Base-by-base conservation (phyloP, 106 monocot species). In the Acorus gramineus region DNA sequence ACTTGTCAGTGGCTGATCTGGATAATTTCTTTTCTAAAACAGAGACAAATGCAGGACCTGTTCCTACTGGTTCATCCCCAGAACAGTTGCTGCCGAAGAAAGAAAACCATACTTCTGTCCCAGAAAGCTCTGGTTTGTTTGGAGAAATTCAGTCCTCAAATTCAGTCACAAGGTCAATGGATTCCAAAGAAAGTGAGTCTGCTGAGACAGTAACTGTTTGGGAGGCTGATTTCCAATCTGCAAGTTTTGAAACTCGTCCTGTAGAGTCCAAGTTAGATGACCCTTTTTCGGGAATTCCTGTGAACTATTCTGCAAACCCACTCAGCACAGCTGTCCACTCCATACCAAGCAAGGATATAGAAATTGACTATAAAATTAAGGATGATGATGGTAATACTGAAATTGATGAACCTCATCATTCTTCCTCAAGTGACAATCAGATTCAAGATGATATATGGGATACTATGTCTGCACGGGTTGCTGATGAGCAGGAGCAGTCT, bases 141-240 rank as follows among this genome's bases (percentile, higher is more conserved):
- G 71, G 73, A 55, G 67, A 76, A 10, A 53, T 74, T 56, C 59
- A 76, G 12, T 56, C 66, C 56, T 58, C 66, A 67, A 70, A 76
- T 50, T 60, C 43, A 3, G 44, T n/a, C 47, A 9, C 46, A 10
- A 72, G 43, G 75, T 72, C 68, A 57, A 9, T 59, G 3, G 76
- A 61, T 46, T 61, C 53, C 53, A 62, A 72, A 63, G 62, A 8
- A 42, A 62, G 45, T 60, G 67, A 74, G 6, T 49, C 56, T 56
- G 71, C 50, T 60, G 69, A 61, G 8, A 72, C 82, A 70, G 81
- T 84, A 66, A 68, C 78, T 66, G 75, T 62, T 68, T 93, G 89
- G 89, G 81, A 89, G 2, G 83, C 70, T 45, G 89, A 79, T 5
- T 93, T 93, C 57, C 93, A 74, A 52, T 74, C 85, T 68, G 85